A percentile compares a stretch with the other conserved stretches of the same genome.
These are phyloP conservation scores for Gloeostereum incarnatum DNA, from an alignment of 768 basidiomycete genomes.

Conservation along the genomic window DNA sequence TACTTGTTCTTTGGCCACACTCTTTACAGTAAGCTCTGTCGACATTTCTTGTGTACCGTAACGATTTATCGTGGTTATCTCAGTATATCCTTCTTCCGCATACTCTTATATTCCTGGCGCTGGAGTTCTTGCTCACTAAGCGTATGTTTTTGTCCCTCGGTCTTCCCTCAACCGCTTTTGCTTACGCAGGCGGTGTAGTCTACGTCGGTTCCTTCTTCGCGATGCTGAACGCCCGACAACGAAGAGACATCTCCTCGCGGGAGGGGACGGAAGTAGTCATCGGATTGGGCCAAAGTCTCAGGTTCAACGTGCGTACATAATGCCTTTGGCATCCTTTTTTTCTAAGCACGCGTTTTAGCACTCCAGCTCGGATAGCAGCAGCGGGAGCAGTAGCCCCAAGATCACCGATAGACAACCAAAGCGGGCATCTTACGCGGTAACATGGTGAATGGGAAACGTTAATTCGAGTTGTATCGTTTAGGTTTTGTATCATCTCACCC, in stretches of 20 bases:
- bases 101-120: slow-evolving; percentile 30
- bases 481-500: no score
- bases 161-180: not conserved
- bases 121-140: slow-evolving; percentile 35
- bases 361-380: no score
- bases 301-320: no score
- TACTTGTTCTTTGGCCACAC: slow-evolving; percentile 32
- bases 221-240: slow-evolving; percentile 32
- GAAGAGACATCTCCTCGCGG: slow-evolving; percentile 5
- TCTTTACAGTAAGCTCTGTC: slow-evolving; percentile 26
- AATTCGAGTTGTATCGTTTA: no score
- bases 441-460: no score
- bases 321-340: no score
- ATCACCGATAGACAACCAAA: no score
- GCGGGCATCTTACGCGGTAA: no score
- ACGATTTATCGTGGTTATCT: not conserved
- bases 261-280: no score
- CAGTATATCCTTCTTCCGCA: slow-evolving; percentile 34
- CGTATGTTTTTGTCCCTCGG: slow-evolving; percentile 17
- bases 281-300: no score
- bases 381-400: no score
- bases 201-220: slow-evolving; percentile 34
- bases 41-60: not conserved
- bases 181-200: slow-evolving; percentile 18
- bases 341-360: no score